Base-by-base conservation (phyloP, 192 early-diverging fungal species). In the Backusella mclennaniae region DNA sequence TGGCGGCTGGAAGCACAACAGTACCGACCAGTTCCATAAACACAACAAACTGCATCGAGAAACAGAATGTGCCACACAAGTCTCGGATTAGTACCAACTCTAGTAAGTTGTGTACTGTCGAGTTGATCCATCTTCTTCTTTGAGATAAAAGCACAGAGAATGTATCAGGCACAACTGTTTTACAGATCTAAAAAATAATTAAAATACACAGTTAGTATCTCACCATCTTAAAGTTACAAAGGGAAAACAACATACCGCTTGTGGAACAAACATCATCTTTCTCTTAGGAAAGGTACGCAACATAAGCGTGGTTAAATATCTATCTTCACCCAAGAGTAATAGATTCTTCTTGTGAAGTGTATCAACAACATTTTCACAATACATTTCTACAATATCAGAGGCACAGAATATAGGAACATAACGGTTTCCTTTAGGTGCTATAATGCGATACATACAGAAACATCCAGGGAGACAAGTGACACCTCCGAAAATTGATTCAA, bases 1-100 rank as follows among this genome's bases (percentile, higher is more conserved):
- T 94, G 66, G 96, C 94, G 12, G 96, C 96, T 1, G 97, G 97
- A 38, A 97, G 87, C 6, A 96, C 93, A 19, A 96, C 89, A 6
- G 96, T 95, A 66, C 95, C 96, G 73, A 97, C 85, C 63, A 99
- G 88, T 71, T 99, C 96, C 90, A 99, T 93, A 71, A 95, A 94
- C 44, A 97, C 92, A 41, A 96, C 90, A 86, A 97, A 98, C 92
- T 98, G 96, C 96, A 97, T 94, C 44, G 93, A 94, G 74, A 96
- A 92, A 79, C 95, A 96, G 82, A 96, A 96, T 6, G 91, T 95
- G 21, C 95, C 95, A 85, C 95, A 96, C 35, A 96, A 83, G 77
- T 95, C 92, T 71, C 89, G 85, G 69, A 96, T 93, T 29, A 91
- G 89, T 49, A 95, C 90, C 71, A 95, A 82, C 81, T 95, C 93